Base-by-base conservation (phyloP, 768 basidiomycete species). In the Pleurotus platypus region DNA sequence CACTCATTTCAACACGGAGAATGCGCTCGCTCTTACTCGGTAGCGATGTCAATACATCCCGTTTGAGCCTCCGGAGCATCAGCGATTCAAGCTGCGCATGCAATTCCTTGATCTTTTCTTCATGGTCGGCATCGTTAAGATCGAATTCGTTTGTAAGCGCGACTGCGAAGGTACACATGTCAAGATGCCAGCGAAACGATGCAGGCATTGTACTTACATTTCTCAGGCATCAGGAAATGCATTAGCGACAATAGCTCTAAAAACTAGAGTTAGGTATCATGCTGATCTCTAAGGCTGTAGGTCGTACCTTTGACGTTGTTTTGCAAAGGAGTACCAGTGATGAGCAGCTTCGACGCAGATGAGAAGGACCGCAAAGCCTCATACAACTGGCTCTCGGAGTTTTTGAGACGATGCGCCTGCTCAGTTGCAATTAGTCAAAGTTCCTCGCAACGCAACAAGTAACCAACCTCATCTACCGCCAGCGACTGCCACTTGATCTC, bases 191-290 rank as follows among this genome's bases (percentile, higher is more conserved):
- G 2, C 30, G 2, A 35, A 35, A 35, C 30, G 2, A 11, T 11
- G 30, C 9, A 11, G 11, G 8, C 8, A 11, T 11, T 9, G 4
- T 35, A 67, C 89, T 70, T 62, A 92, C 93, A 99, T 76, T 92
- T 93, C 66, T 98, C 95, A 6, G 97, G 97, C 92, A 97, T 97
- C 62, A 98, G 78, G 80, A 99, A 99, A 70, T 98, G 97, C 96
- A 98, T 98, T 70, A 98, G 75, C 7, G 97, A 93, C 42, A 98
- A 78, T 37, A 99, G 75, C 71, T 99, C 97, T 97, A 66, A 5
- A 55, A 46, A 53, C 16, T 24, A 57, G 26, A 58, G 30, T 46
- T 20, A 63, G 58, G 42, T 51, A 62, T 59, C 35, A 39, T 39
- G n/a, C 18, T 22, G 47, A 38, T 26, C 24, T 26, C 42, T 16